Base-by-base conservation (phyloP, 257 asterid species). In the Verbena officinalis region DNA sequence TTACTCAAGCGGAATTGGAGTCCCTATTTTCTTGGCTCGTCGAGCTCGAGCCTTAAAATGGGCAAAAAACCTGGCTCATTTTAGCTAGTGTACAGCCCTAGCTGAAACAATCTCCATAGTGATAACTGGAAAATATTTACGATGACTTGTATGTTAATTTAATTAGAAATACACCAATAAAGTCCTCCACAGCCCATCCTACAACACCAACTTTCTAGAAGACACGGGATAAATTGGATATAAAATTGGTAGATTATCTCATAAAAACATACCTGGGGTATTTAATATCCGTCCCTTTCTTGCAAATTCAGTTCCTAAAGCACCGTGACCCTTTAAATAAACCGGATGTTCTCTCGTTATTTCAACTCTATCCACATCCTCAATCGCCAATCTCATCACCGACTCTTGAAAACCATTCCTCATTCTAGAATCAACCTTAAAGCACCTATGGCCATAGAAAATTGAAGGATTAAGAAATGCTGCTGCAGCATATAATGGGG, bases 361-460 rank as follows among this genome's bases (percentile, higher is more conserved):
- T 63, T 77, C 85, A 12, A 70, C 56, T 70, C 57, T 80, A 42
- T 80, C 85, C 20, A 53, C 67, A 24, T 76, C 82, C 59, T 70
- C 80, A 23, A 12, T 44, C 42, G 76, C 67, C 77, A 73, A 52
- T 62, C 59, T 80, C 59, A 61, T 59, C 85, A 80, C 77, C 46
- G 82, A 78, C 54, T 80, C 80, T 80, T 76, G 85, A 71, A 80
- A 80, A 46, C 78, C 80, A 54, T 76, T 80, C 65, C 82, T 71
- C 56, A 80, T 64, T 71, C 71, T 73, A 20, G 78, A 52, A 59
- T 80, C 82, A 52, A 59, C 57, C 73, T 70, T 73, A 54, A 70
- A 73, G 67, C n/a, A n/a, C n/a, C 56, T 63, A 36, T 4, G 59
- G 59, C 74, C 62, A 74, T 73, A 74, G 69, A 80, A 74, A 42